Conservation (phyloP, 371 early-diverging fungal genomes). For the Mortierella sp. region DNA sequence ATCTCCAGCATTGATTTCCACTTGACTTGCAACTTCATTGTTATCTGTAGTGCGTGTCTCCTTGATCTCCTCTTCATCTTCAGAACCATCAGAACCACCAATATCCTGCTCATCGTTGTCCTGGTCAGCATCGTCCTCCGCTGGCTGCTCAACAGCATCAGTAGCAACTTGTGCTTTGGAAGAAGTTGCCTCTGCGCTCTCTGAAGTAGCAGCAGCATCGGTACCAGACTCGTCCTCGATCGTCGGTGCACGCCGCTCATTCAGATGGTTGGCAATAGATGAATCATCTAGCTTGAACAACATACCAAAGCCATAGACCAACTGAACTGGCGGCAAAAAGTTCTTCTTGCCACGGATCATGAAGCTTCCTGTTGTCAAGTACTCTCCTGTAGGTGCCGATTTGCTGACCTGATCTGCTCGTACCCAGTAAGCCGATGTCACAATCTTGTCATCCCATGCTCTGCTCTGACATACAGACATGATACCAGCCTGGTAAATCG, state of each 20-base stretch:
- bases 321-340: conserved; percentile 92
- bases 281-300: conserved; percentile 91
- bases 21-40: conserved; percentile 25
- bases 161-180: conserved; percentile 18
- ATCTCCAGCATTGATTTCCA: conserved; percentile 16
- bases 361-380: conserved; percentile 94
- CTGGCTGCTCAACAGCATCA: background rate
- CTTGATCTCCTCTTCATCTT: conserved; percentile 26
- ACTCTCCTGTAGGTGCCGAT: conserved; percentile 97
- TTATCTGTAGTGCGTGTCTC: conserved; percentile 10
- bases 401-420: conserved; percentile 93
- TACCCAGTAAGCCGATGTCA: conserved; percentile 98
- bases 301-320: conserved; percentile 98
- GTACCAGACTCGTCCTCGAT: conserved; percentile 38
- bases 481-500: conserved; percentile 94
- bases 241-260: conserved; percentile 53
- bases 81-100: conserved; percentile 31
- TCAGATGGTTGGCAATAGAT: conserved; percentile 75
- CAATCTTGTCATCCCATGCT: conserved; percentile 98
- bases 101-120: conserved; percentile 26
- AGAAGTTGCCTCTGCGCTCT: conserved; percentile 3
- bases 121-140: conserved; percentile 21
- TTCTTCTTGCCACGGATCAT: conserved; percentile 98
- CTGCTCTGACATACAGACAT: conserved; percentile 97
- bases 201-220: conserved; percentile 7